These are phyloP conservation scores for Colletotrichum sidae DNA, from an alignment of 2,329 filamentous ascomycete genomes.

Conservation along the genomic window DNA sequence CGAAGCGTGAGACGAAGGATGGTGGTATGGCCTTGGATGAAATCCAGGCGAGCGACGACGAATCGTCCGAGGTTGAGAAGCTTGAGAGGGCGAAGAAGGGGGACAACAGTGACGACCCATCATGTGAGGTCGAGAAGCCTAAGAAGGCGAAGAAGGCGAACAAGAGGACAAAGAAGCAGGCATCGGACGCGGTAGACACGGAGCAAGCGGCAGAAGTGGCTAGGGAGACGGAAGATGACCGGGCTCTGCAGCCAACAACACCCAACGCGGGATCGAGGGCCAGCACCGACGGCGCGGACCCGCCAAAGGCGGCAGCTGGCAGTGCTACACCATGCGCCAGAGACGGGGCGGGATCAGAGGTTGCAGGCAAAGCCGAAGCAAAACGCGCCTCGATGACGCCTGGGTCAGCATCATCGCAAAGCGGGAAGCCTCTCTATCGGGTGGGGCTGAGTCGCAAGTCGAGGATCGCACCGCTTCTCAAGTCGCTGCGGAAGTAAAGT, in stretches of 20 bases:
- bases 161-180: neutral
- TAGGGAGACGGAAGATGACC: constrained; percentile 8
- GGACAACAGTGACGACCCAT: neutral
- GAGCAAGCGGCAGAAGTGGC: neutral
- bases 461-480: constrained; percentile 63
- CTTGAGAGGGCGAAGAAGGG: neutral
- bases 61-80: neutral
- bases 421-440: constrained; percentile 56
- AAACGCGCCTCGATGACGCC: constrained; percentile 30
- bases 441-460: constrained; percentile 64
- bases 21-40: neutral
- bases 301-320: constrained; percentile 15
- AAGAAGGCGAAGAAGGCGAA: constrained; percentile 7
- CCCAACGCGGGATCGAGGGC: constrained; percentile 14
- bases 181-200: neutral
- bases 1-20: neutral
- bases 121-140: neutral
- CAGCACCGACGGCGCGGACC: constrained; percentile 11
- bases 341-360: constrained; percentile 34
- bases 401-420: constrained; percentile 34
- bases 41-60: no score
- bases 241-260: constrained; percentile 26
- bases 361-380: constrained; percentile 25
- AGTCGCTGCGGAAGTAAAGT: constrained; percentile 56
- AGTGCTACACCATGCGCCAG: neutral